Percentiles rank a stretch among this genome's conserved stretches.
These are phyloP conservation scores for Casuarina equisetifolia DNA, from an alignment of 306 rosid genomes.

Conservation along the genomic window DNA sequence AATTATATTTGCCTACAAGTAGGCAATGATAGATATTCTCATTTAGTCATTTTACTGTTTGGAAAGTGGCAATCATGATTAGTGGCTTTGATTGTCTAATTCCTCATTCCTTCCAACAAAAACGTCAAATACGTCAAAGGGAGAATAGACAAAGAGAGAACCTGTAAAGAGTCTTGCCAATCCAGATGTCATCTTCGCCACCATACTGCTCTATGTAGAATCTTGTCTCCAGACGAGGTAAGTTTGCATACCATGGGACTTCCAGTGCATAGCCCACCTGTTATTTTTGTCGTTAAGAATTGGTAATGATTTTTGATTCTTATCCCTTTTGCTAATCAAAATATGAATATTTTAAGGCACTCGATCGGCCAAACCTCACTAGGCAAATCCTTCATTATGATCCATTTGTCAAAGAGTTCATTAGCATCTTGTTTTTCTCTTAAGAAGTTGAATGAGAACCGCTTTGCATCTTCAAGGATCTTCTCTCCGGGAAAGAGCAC, in stretches of 20 bases:
- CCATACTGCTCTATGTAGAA: conserved; percentile 83
- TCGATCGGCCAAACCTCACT: conserved; percentile 55
- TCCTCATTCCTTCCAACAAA: no score
- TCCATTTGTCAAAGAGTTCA: conserved; percentile 85
- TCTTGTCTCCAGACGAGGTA: conserved; percentile 77
- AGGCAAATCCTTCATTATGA: conserved; percentile 69
- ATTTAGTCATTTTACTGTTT: no score
- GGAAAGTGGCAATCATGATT: no score
- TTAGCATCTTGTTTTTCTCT: conserved; percentile 53
- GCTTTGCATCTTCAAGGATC: conserved; percentile 63
- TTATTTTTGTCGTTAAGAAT: not conserved
- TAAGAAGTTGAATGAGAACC: conserved; percentile 57
- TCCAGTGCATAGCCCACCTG: conserved; percentile 80
- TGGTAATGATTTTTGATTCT: not conserved
- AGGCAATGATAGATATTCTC: no score
- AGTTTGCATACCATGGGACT: conserved; percentile 82
- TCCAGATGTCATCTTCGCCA: conserved; percentile 78
- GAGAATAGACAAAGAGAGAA: conserved; percentile 2
- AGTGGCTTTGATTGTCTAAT: no score
- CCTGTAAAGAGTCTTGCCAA: conserved; percentile 98
- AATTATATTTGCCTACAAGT: no score
- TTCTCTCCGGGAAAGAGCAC: conserved; percentile 66
- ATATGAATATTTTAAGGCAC: no score
- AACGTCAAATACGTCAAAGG: no score
- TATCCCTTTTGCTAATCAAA: no score